These are phyloP conservation scores for Raddia distichophylla DNA, from an alignment of 176 grass and related monocot genomes.

Conservation along the genomic window DNA sequence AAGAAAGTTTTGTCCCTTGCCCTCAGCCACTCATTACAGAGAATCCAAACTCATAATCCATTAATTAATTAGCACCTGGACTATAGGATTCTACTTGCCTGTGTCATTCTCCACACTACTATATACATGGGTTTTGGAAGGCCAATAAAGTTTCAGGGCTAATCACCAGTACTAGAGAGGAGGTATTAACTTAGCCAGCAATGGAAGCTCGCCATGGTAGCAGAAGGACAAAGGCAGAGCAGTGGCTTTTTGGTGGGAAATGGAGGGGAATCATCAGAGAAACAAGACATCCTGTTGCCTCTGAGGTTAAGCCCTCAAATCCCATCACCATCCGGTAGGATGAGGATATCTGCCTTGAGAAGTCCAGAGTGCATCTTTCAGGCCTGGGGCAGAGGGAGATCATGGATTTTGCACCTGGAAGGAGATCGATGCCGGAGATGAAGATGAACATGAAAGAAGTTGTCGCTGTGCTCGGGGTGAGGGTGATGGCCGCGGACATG, in stretches of 20 bases:
- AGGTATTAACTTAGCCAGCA: conserved; percentile 13
- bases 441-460: conserved; percentile 65
- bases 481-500: conserved; percentile 77
- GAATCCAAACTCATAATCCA: conserved; percentile 50
- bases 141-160: conserved; percentile 40
- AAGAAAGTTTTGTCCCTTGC: conserved; percentile 46
- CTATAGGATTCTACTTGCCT: conserved; percentile 33
- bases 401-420: conserved; percentile 47
- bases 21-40: conserved; percentile 44
- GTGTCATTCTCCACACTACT: conserved; percentile 29
- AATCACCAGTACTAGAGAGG: conserved; percentile 11
- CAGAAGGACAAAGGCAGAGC: conserved; percentile 45
- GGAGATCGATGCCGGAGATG: conserved; percentile 76
- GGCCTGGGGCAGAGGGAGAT: conserved; percentile 25
- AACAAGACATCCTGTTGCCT: conserved; percentile 29
- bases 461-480: conserved; percentile 58
- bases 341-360: conserved; percentile 43
- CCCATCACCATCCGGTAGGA: conserved; percentile 18
- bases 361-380: conserved; percentile 48
- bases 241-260: conserved; percentile 49
- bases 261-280: conserved; percentile 49
- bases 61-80: conserved; percentile 43
- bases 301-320: conserved; percentile 38
- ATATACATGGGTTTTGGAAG: conserved; percentile 43
- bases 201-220: conserved; percentile 39